Conservation (phyloP, 345 rosid species). For the Boechera retrofracta region DNA sequence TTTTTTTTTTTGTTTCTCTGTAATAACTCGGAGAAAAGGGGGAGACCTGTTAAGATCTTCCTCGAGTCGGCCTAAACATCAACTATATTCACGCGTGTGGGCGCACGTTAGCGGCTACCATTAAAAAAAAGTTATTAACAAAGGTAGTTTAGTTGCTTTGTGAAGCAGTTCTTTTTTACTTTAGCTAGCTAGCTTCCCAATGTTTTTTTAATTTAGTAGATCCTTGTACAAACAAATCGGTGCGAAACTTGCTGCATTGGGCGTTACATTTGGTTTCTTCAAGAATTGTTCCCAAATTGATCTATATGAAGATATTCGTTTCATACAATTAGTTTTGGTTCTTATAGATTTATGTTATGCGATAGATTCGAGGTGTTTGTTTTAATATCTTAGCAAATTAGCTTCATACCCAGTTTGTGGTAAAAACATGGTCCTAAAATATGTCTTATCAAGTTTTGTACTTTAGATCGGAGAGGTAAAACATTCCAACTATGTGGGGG, state of each 20-base stretch:
- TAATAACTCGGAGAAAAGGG: slow-evolving; percentile 26
- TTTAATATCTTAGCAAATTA: too few relatives aligned
- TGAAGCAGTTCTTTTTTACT: neutral
- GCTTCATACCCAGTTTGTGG: too few relatives aligned
- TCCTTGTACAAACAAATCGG: too few relatives aligned
- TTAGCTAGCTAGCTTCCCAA: neutral
- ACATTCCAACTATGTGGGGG: too few relatives aligned
- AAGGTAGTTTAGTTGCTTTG: slow-evolving; percentile 8
- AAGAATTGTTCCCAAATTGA: neutral
- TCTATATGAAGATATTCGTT: slow-evolving; percentile 2
- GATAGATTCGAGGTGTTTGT: neutral
- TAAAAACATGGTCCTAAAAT: too few relatives aligned
- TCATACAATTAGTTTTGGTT: neutral
- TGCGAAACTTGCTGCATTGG: neutral
- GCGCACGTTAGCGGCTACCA: slow-evolving; percentile 16
- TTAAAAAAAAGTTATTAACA: neutral
- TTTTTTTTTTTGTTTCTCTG: neutral
- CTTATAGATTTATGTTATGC: neutral
- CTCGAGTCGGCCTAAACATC: neutral
- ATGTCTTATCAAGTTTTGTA: too few relatives aligned
- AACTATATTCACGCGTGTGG: slow-evolving; percentile 30
- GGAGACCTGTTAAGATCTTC: neutral
- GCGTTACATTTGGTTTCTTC: neutral
- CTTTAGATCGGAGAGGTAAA: too few relatives aligned
- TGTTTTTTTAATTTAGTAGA: too few relatives aligned